Evolutionary conservation across 228 moss, liverwort and hornwort species (phyloP).

Genomic region (Sphagnum fallax): DNA sequence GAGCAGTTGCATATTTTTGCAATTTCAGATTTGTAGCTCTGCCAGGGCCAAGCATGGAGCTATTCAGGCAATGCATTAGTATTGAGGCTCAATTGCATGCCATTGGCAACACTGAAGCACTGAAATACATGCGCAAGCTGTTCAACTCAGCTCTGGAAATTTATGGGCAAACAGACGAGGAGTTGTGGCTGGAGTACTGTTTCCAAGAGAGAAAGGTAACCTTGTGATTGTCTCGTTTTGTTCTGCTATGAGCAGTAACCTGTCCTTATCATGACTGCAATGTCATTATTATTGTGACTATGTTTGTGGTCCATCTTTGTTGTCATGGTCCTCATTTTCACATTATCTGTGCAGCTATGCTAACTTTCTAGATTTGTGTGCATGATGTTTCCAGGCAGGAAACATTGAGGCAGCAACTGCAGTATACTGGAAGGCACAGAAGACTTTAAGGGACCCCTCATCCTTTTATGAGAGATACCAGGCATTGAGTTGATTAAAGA

Average conservation of each 20-base stretch:
- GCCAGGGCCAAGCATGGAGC: constrained; percentile 58
- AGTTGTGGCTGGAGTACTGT: constrained; percentile 76
- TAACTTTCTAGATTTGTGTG: not conserved
- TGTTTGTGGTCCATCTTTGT: too few species aligned
- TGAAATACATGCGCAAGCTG: constrained; percentile 55
- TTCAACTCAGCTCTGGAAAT: constrained; percentile 57
- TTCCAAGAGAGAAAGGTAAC: constrained; percentile 68
- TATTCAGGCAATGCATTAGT: constrained; percentile 63
- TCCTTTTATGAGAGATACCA: constrained; percentile 63
- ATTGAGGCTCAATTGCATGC: constrained; percentile 42
- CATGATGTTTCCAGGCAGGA: constrained; percentile 50
- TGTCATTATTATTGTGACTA: too few species aligned
- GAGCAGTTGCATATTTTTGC: not conserved
- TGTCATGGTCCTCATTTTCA: too few species aligned
- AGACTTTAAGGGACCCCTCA: constrained; percentile 59
- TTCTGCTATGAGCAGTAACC: too few species aligned
- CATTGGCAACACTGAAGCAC: constrained; percentile 32
- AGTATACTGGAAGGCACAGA: constrained; percentile 83
- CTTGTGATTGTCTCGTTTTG: not conserved
- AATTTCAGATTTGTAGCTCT: constrained; percentile 59
- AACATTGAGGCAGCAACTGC: constrained; percentile 70
- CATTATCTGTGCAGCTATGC: not conserved
- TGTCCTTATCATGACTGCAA: too few species aligned
- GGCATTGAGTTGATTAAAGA: not conserved
- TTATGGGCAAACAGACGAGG: constrained; percentile 53